These are phyloP conservation scores for Blastobotrys malaysiensis DNA, from an alignment of 1,139 yeast genomes.

Conservation along the genomic window DNA sequence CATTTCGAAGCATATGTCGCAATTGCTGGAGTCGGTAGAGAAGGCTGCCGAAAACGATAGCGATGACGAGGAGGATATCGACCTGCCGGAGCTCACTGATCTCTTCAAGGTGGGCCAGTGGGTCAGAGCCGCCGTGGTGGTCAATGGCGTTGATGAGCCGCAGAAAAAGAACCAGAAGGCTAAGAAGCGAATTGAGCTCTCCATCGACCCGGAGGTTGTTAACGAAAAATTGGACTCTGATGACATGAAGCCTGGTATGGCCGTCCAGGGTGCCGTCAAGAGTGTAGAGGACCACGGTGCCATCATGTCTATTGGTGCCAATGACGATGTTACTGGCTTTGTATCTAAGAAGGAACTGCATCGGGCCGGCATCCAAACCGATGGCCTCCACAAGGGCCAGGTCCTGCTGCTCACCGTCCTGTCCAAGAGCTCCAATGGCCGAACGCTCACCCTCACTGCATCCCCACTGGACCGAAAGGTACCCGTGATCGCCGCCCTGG, in stretches of 20 bases:
- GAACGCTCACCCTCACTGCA: conserved; percentile 57
- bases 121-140: conserved; percentile 70
- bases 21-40: conserved; percentile 48
- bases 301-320: conserved; percentile 62
- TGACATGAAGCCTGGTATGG: conserved; percentile 54
- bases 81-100: conserved; percentile 35
- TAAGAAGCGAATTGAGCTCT: conserved; percentile 60
- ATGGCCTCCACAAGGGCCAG: conserved; percentile 41
- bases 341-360: conserved; percentile 61
- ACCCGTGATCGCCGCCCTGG: conserved; percentile 47
- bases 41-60: conserved; percentile 39
- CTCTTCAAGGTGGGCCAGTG: conserved; percentile 74
- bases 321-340: conserved; percentile 56
- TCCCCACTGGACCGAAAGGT: conserved; percentile 39
- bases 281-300: conserved; percentile 92
- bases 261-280: conserved; percentile 69
- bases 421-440: conserved; percentile 39
- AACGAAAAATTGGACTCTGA: conserved; percentile 64
- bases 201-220: conserved; percentile 69
- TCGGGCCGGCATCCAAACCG: conserved; percentile 28
- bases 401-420: conserved; percentile 33
- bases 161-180: conserved; percentile 18
- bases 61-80: conserved; percentile 28
- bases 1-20: conserved; percentile 59
- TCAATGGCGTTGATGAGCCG: conserved; percentile 31